Percentiles rank a stretch among this genome's conserved stretches.
Conservation (phyloP, 306 rosid genomes). For the Vigna nakashimae region DNA sequence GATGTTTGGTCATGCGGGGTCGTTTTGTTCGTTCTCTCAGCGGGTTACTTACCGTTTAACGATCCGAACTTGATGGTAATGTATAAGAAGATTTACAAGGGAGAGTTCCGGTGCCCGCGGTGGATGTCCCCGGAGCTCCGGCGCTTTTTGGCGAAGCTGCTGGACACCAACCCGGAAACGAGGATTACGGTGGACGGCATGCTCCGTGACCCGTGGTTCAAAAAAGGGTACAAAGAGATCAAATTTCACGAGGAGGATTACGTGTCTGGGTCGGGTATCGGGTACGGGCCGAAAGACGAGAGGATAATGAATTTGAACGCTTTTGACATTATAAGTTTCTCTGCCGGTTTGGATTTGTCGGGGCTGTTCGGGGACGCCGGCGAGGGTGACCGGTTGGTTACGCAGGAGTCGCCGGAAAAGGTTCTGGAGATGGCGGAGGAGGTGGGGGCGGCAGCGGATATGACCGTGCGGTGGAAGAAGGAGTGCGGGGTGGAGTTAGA, state of each 20-base stretch:
- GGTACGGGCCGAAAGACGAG: constrained; percentile 22
- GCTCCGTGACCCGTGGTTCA: constrained; percentile 56
- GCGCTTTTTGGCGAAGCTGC: constrained; percentile 37
- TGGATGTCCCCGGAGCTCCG: constrained; percentile 57
- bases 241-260: constrained; percentile 45
- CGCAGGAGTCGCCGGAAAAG: constrained; percentile 40
- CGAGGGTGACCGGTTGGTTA: constrained; percentile 38
- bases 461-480: constrained; percentile 51
- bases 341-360: constrained; percentile 52
- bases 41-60: constrained; percentile 56
- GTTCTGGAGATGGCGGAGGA: constrained; percentile 43
- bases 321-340: constrained; percentile 50
- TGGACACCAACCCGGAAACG: constrained; percentile 53
- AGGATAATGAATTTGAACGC: constrained; percentile 47
- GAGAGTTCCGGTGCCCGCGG: constrained; percentile 56
- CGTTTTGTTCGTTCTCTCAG: constrained; percentile 48
- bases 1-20: constrained; percentile 64
- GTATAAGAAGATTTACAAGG: constrained; percentile 55
- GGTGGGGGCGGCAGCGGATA: constrained; percentile 39
- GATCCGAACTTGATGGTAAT: constrained; percentile 56
- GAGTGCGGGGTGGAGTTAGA: constrained; percentile 53
- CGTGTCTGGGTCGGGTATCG: neutral
- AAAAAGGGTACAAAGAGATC: constrained; percentile 41
- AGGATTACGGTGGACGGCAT: constrained; percentile 54
- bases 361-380: constrained; percentile 37